These are phyloP conservation scores for Fusarium bactridioides DNA, from an alignment of 2,329 filamentous ascomycete species.

Conservation along the genomic window DNA sequence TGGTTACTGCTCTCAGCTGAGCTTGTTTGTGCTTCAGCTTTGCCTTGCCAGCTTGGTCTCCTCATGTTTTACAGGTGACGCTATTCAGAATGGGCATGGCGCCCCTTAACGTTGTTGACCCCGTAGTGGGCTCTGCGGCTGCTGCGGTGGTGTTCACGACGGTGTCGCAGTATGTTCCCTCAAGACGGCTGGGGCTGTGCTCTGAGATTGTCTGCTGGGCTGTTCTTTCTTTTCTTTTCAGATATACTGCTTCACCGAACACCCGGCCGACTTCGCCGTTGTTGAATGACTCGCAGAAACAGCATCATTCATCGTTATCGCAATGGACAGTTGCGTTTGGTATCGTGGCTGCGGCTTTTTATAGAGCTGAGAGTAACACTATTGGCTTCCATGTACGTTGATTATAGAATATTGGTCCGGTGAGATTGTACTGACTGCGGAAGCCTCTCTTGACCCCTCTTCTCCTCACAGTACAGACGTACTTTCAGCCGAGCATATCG, in stretches of 20 bases:
- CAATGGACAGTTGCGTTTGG: conserved; percentile 20
- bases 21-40: not conserved
- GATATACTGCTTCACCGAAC: not conserved
- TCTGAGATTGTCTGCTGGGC: conserved; percentile 48
- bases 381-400: conserved; percentile 1
- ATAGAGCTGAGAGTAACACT: conserved; percentile 19
- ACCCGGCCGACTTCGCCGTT: accelerated
- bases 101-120: not conserved
- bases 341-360: conserved; percentile 15
- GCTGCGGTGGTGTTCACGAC: conserved; percentile 40
- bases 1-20: not conserved
- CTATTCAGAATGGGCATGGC: not conserved
- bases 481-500: not conserved
- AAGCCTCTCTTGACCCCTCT: conserved; percentile 40
- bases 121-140: not conserved
- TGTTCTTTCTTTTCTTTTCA: conserved; percentile 39
- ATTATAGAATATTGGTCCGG: accelerated
- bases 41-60: accelerated
- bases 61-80: not conserved
- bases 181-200: conserved; percentile 38
- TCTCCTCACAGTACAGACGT: conserved; percentile 20
- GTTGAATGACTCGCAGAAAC: not conserved
- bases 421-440: not conserved
- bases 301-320: not conserved
- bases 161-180: conserved; percentile 28